Base-by-base conservation (phyloP, 164 flowering plant genomes). In the Dillenia turbinata region DNA sequence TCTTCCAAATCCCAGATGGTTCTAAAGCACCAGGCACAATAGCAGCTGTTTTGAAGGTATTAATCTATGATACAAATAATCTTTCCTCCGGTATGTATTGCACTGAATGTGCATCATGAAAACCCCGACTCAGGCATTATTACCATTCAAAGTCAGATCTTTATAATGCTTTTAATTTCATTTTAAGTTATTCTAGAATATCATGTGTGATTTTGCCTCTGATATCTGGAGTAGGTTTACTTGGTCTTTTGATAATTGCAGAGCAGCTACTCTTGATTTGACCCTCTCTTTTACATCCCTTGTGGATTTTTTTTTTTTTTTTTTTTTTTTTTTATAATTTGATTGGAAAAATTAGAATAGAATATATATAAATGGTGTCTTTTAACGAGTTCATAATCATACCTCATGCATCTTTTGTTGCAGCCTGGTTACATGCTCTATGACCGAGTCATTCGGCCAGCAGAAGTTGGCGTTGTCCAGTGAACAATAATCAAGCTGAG, bases 391-490 rank as follows among this genome's bases (percentile, higher is more conserved):
- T 33, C 7, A 33, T 33, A 33, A 33, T 33, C 40, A 33, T 33
- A 33, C 0, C 7, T 33, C 5, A 33, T 33, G 40, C 40, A 33
- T 33, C 40, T 33, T 33, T 5, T 52, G 52, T 44, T 78, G 73
- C 89, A 92, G 98, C 12, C 87, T 6, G 95, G 98, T 33, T 92
- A 88, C 75, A 75, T 64, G 73, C 81, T 92, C 2, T 68, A 85
- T 51, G 96, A 89, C 26, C 78, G 98, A 50, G 73, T 92, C 47
- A 69, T 92, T 50, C 80, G 98, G 19, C 95, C 95, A 3, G 98
- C 98, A 19, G 96, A 92, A 73, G 98, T 92, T 65, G 96, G 96
- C 57, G 96, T 92, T 13, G 83, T 88, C 13, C 69, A 58, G 61
- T 44, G 48, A 74, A 73, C 24, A 48, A 57, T 16, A 57, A 62